Evolutionary conservation across 331 rosid genomes (phyloP), one percentile per base, ranked within the genome.

Genomic region (Quercus phellos): DNA sequence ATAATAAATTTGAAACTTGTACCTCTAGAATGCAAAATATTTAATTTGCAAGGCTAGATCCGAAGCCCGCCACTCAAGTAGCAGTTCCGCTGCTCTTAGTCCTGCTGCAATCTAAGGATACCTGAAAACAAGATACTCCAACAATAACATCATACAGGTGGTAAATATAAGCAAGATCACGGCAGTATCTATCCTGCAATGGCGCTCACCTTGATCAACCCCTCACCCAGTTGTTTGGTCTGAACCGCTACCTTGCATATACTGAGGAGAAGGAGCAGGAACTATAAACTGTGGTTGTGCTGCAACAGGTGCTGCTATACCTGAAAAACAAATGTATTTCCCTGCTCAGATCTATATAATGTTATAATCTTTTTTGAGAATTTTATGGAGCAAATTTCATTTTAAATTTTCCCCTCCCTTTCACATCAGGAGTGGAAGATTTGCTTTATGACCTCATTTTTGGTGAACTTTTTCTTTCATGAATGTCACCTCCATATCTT

Each of bases 11-110:
- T 72, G 19, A 29, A 24, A 76, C 18, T 55, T 61, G 68, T 89
- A 94, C 99, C 99, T 90, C 90, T 94, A 92, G 93, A 90, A 94
- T 92, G 98, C 98, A 94, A 87, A 90, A 88, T 88, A 89, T 87
- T 82, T 88, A 87, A 87, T 85, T 89, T 90, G 94, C 98, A 88
- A 92, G 98, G 97, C 94, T 92, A 89, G 91, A 89, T 87, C 88
- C 83, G 93, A 90, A 89, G 92, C 92, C 94, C 77, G 89, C 97
- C 96, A 92, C 93, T 87, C 92, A 87, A 81, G 97, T 92, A 91
- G 97, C 98, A 94, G 99, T 86, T 85, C 91, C 91, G 84, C 93
- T 89, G 94, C 96, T 90, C 95, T 86, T 89, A 87, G 97, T 89
- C 99, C 98, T 94, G 97, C 98, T 89, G 95, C 96, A 94, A 87